These are phyloP conservation scores for Barnettozyma salicaria DNA, from an alignment of 805 yeast genomes.

Conservation along the genomic window DNA sequence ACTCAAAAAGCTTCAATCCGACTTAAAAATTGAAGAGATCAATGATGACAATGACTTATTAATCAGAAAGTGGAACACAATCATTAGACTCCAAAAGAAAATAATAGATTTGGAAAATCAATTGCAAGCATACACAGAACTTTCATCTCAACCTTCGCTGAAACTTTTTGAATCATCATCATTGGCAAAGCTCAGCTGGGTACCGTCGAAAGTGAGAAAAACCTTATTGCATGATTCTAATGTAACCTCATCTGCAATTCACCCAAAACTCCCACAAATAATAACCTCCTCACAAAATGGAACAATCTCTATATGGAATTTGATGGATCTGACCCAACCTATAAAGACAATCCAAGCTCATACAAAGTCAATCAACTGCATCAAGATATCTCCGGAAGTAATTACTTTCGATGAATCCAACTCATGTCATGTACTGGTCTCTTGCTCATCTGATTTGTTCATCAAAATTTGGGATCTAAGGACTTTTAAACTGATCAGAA, in stretches of 20 bases:
- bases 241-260: conserved; percentile 60
- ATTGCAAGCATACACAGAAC: conserved; percentile 23
- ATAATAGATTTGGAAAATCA: conserved; percentile 66
- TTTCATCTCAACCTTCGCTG: conserved; percentile 1
- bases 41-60: conserved; percentile 32
- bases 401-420: conserved; percentile 18
- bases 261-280: conserved; percentile 64
- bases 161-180: conserved; percentile 9
- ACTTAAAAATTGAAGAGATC: conserved; percentile 17
- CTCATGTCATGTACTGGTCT: conserved; percentile 31
- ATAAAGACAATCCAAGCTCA: conserved; percentile 67
- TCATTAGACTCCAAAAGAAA: conserved; percentile 69
- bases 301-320: conserved; percentile 64
- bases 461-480: conserved; percentile 69
- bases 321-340: conserved; percentile 52
- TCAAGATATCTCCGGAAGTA: conserved; percentile 48
- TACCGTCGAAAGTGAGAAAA: conserved; percentile 22
- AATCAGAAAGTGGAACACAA: conserved; percentile 85
- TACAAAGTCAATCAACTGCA: conserved; percentile 56
- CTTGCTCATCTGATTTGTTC: conserved; percentile 44
- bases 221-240: conserved; percentile 36
- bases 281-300: conserved; percentile 67
- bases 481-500: conserved; percentile 48
- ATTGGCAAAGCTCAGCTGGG: conserved; percentile 22
- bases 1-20: conserved; percentile 17